Conservation (phyloP, 768 basidiomycete species). For the Cystobasidium onofrii region DNA sequence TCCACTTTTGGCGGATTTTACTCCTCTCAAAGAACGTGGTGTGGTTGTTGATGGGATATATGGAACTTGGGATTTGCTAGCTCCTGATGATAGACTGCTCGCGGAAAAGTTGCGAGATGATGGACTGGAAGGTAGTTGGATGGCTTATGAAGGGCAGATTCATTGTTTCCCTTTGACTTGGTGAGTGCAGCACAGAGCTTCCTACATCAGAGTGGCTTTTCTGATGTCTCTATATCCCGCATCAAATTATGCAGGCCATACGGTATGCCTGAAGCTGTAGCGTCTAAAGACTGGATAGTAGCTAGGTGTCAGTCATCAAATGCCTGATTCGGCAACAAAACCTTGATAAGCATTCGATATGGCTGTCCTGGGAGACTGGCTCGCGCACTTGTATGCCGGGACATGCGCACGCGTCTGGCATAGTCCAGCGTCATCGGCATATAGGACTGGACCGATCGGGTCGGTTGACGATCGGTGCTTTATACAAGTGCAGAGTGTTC, state of each 20-base stretch:
- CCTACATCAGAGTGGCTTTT: too few species aligned
- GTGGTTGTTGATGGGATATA: not conserved
- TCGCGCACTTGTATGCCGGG: too few species aligned
- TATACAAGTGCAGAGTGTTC: too few species aligned
- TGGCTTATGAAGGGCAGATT: conserved; percentile 8
- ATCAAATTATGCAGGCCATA: not conserved
- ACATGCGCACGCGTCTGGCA: too few species aligned
- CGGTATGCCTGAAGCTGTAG: not conserved
- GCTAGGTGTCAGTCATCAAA: not conserved
- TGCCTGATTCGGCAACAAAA: not conserved
- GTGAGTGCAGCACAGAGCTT: not conserved
- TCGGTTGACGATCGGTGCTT: too few species aligned
- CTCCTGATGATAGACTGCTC: not conserved
- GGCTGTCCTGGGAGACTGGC: not conserved
- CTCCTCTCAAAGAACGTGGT: not conserved
- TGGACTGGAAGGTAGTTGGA: not conserved
- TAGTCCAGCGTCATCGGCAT: too few species aligned
- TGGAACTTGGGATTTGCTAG: conserved; percentile 14
- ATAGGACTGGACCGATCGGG: too few species aligned
- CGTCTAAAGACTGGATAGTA: not conserved
- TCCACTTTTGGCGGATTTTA: not conserved
- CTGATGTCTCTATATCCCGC: too few species aligned
- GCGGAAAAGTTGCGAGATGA: not conserved
- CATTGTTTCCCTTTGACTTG: conserved; percentile 12
- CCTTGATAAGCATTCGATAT: not conserved